Conservation (phyloP, 371 early-diverging fungal species). For the Mortierella sp. region DNA sequence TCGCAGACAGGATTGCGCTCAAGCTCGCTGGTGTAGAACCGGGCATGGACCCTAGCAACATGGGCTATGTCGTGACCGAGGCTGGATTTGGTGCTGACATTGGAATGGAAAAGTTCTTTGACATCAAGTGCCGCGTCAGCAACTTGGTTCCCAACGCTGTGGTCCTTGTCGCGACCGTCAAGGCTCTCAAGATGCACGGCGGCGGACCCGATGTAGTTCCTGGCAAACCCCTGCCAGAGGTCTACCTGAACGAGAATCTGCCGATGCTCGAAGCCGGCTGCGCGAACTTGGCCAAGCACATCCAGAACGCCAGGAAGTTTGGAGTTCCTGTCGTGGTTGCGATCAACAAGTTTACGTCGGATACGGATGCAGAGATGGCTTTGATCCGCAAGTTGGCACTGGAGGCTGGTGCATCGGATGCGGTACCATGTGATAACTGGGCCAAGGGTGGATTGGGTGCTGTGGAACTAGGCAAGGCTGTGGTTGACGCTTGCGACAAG, state of each 20-base stretch:
- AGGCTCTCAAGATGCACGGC: slow-evolving; percentile 97
- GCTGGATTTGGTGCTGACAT: slow-evolving; percentile 99
- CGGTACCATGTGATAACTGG: slow-evolving; percentile 91
- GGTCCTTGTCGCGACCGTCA: slow-evolving; percentile 96
- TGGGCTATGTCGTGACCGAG: slow-evolving; percentile 96
- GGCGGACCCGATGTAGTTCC: slow-evolving; percentile 97
- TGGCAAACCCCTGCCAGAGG: slow-evolving; percentile 90
- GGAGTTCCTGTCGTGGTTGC: slow-evolving; percentile 95
- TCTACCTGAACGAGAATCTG: slow-evolving; percentile 88
- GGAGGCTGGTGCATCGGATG: slow-evolving; percentile 90
- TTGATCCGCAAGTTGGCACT: slow-evolving; percentile 78
- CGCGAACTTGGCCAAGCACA: slow-evolving; percentile 88
- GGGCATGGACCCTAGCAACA: slow-evolving; percentile 63
- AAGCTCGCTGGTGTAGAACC: slow-evolving; percentile 85
- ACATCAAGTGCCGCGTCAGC: slow-evolving; percentile 96
- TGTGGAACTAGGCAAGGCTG: slow-evolving; percentile 86
- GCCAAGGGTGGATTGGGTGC: slow-evolving; percentile 94
- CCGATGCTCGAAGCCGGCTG: slow-evolving; percentile 85
- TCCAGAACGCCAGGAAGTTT: slow-evolving; percentile 90
- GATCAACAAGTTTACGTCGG: slow-evolving; percentile 91
- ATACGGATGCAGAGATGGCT: slow-evolving; percentile 89
- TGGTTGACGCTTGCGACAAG: slow-evolving; percentile 80
- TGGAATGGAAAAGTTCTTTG: slow-evolving; percentile 98
- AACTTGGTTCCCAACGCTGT: slow-evolving; percentile 91
- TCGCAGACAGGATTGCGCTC: slow-evolving; percentile 95